Base-by-base conservation (phyloP, 257 asterid genomes). In the Asclepias syriaca region DNA sequence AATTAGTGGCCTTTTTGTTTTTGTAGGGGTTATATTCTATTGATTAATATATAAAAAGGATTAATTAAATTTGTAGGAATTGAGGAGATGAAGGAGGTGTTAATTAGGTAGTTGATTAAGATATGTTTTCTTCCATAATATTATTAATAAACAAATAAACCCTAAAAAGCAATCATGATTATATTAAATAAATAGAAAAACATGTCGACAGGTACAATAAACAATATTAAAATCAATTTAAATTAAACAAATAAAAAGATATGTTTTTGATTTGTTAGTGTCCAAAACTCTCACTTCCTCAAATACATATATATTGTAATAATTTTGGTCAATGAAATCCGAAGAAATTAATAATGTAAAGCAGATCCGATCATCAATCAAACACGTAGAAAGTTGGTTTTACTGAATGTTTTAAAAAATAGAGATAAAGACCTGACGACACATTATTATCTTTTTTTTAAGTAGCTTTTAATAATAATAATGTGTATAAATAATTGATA, bases 381-480 rank as follows among this genome's bases (percentile, higher is more conserved):
- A 78, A 83, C 85, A 75, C 80, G 85, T 75, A 75, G 61, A 68
- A 43, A 48, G 34, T 7, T 49, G 61, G 61, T 65, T 10, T 39
- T 69, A 63, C 55, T 66, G 69, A 71, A 76, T 79, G 70, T 65
- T 34, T 34, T 1, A 34, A 34, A 3, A 34, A 34, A 65, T 64
- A 43, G 66, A 66, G 78, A 84, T 83, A 58, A 73, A 73, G 80
- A 80, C 80, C 60, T 69, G 83, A 75, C 78, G 70, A 12, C 83
- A 81, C 78, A 76, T 80, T 0, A 24, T 24, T 24, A 0, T 24
- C 0, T 24, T 24, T 24, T 24, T 24, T 24, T 0, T 24, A 24
- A 0, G 6, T 34, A 24, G 54, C 54, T 64, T 64, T 48, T 60
- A 49, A 13, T 1, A 56, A 59, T 70, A 56, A 59, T 70, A 43